Evolutionary conservation across 2,329 filamentous ascomycete genomes (phyloP).

Genomic region (Hymenotorrendiella dingleyae): DNA sequence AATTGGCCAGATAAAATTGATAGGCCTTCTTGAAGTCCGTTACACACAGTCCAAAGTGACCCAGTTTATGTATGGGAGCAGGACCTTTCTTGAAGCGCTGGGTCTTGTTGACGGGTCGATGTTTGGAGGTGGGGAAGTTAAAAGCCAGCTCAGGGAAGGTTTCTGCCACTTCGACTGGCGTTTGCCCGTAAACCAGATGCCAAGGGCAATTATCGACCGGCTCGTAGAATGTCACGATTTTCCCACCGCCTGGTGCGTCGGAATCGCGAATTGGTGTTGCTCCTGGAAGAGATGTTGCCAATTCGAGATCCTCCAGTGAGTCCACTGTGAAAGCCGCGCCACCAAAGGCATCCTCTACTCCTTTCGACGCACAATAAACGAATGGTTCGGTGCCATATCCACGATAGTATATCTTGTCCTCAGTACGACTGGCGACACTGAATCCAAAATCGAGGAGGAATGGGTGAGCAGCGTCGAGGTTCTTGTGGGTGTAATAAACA

Average conservation of each 20-base stretch:
- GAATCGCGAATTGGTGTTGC: slow-evolving; percentile 44
- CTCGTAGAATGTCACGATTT: slow-evolving; percentile 43
- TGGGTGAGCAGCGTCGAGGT: slow-evolving; percentile 17
- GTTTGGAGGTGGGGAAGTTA: slow-evolving; percentile 44
- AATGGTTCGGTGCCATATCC: slow-evolving; percentile 58
- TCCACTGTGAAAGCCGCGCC: slow-evolving; percentile 54
- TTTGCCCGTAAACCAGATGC: slow-evolving; percentile 52
- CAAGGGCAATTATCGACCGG: slow-evolving; percentile 51
- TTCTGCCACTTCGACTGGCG: slow-evolving; percentile 32
- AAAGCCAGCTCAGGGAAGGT: slow-evolving; percentile 38
- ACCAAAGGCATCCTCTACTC: slow-evolving; percentile 44
- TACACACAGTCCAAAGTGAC: slow-evolving; percentile 49
- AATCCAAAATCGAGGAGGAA: slow-evolving; percentile 26
- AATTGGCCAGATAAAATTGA: slow-evolving; percentile 44
- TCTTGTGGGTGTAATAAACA: slow-evolving; percentile 24
- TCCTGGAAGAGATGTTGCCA: slow-evolving; percentile 41
- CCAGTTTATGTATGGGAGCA: slow-evolving; percentile 46
- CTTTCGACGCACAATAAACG: slow-evolving; percentile 47
- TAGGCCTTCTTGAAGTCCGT: slow-evolving; percentile 43
- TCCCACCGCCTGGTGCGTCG: slow-evolving; percentile 48
- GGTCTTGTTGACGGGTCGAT: slow-evolving; percentile 42
- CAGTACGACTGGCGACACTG: slow-evolving; percentile 8
- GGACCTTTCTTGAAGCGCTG: slow-evolving; percentile 47
- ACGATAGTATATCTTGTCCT: slow-evolving; percentile 48
- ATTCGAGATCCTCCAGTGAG: slow-evolving; percentile 47